Percentiles rank a stretch among this genome's conserved stretches.
phyloP scores from a whole-genome alignment of 305 asterid species.

The Plantago coronopus region DNA sequence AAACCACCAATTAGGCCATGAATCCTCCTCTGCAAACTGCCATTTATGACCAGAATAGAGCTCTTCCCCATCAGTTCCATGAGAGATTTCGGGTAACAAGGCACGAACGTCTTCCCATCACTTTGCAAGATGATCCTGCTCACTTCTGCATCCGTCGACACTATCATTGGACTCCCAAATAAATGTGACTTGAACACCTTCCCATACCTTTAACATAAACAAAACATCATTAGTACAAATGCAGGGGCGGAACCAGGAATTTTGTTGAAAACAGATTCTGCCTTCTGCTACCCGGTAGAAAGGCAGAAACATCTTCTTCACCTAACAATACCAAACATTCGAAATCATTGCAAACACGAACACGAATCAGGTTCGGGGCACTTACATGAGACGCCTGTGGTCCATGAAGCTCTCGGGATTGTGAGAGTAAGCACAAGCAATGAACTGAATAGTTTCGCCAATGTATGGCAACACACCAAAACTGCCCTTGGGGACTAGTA shows the following conservation, averaged over 20 bases:
- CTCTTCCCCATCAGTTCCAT: constrained; percentile 81
- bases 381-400: constrained; percentile 72
- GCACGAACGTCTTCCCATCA: constrained; percentile 68
- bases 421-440: constrained; percentile 72
- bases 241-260: too few species aligned
- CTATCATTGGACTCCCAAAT: constrained; percentile 75
- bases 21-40: constrained; percentile 66
- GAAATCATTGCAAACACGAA: not conserved
- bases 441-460: constrained; percentile 83
- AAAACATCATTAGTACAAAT: not conserved
- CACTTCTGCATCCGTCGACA: constrained; percentile 87
- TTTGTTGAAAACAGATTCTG: too few species aligned
- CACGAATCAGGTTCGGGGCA: not conserved
- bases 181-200: constrained; percentile 83
- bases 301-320: too few species aligned
- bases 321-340: too few species aligned
- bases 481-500: constrained; percentile 52
- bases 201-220: constrained; percentile 52
- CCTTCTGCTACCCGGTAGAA: too few species aligned
- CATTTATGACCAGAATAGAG: constrained; percentile 68
- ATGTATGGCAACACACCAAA: constrained; percentile 76
- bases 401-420: constrained; percentile 63
- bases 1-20: constrained; percentile 84
- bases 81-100: constrained; percentile 84
- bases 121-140: constrained; percentile 66